Evolutionary conservation across 352 stramenopile genomes (phyloP), one percentile per base, ranked within the genome.

Genomic region (Phytophthora agathidicida): DNA sequence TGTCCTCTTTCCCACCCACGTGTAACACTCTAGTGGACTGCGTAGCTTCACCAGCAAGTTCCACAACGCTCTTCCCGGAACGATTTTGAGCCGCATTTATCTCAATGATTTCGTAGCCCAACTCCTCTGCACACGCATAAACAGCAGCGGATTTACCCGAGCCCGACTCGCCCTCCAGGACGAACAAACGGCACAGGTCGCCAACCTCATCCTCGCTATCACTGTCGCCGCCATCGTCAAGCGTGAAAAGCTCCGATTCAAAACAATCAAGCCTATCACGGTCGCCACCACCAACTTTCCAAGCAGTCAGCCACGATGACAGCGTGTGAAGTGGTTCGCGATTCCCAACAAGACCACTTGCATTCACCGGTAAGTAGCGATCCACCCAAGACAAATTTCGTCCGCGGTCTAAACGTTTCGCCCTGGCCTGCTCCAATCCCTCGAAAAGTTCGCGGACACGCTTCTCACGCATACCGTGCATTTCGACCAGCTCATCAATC

Each of bases 101-200:
- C 52, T 94, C 86, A 36, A 94, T 90, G 24, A 94, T 83, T 48
- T 94, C 63, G 55, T 87, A 94, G 7, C 86, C 86, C 16, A 93
- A 62, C 53, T 93, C 86, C 53, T 89, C 80, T 0, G 86, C 83
- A 19, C 86, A 94, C 1, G 83, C 86, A 37, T 90, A 92, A 7
- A 93, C 83, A 1, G 79, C 75, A n/a, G 81, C 79, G 4, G 83
- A 93, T 60, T 94, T 94, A 38, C 86, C 86, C 3, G 77, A 65
- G 20, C 83, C 82, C 6, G 82, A 83, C 28, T 87, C 79, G 5
- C 85, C 85, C 24, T 92, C 60, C n/a, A 94, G 39, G 10, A 94
- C 69, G 41, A 94, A 91, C 17, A 94, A 24, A 3, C 77, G 79
- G 19, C 74, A 89, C 16, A 94, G 59, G 5, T 87, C 75, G 7